phyloP scores from a whole-genome alignment of 345 rosid genomes.

The Arabidopsis suecica region DNA sequence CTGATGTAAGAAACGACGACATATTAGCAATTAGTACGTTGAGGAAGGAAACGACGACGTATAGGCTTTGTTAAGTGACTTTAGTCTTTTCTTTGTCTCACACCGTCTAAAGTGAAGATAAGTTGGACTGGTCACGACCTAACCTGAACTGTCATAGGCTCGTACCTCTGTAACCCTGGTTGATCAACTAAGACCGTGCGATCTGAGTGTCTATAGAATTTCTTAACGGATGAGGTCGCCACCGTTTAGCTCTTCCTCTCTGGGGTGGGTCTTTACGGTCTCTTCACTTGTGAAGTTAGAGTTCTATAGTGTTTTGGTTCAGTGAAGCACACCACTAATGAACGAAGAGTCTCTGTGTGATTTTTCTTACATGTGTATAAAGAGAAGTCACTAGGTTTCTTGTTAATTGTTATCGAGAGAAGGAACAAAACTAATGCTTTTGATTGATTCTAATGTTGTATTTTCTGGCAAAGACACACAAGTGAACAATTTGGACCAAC shows the following conservation, averaged over 20 bases:
- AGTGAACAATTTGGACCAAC: not conserved
- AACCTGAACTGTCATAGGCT: conserved; percentile 24
- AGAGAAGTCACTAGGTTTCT: not conserved
- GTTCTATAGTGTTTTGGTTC: not conserved
- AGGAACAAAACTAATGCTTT: not conserved
- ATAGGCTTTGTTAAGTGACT: not conserved
- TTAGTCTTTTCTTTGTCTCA: not conserved
- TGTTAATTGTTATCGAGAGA: not conserved
- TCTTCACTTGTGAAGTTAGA: no score
- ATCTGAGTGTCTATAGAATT: not conserved
- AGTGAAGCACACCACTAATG: not conserved
- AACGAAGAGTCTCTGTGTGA: not conserved
- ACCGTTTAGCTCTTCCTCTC: not conserved
- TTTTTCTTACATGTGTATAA: not conserved
- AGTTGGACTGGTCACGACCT: not conserved
- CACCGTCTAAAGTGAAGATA: not conserved
- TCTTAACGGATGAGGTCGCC: not conserved
- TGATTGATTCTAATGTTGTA: not conserved
- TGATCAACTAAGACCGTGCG: conserved; percentile 9
- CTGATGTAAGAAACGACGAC: not conserved
- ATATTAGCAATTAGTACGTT: not conserved
- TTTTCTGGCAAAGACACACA: not conserved
- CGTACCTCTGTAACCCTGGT: conserved; percentile 29
- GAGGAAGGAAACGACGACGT: not conserved
- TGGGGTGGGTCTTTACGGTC: conserved; percentile 8